These are phyloP conservation scores for Cercospora citrullina DNA, from an alignment of 2,329 filamentous ascomycete genomes.

Conservation along the genomic window DNA sequence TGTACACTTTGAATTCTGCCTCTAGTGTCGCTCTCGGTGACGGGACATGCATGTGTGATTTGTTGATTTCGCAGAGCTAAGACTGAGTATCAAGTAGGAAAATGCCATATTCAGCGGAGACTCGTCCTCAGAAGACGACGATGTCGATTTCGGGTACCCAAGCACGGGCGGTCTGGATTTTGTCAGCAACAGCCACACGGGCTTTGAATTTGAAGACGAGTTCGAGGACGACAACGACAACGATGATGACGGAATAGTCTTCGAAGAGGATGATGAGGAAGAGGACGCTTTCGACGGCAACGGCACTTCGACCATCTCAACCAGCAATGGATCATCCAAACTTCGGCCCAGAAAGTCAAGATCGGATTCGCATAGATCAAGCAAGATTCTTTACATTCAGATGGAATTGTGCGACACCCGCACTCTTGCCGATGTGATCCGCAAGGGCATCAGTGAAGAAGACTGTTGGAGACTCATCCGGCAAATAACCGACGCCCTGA, in stretches of 20 bases:
- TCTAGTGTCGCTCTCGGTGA: not conserved
- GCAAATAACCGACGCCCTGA: constrained; percentile 85
- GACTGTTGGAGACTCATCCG: constrained; percentile 89
- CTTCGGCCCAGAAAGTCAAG: constrained; percentile 45
- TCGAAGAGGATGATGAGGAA: constrained; percentile 40
- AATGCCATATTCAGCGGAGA: not conserved
- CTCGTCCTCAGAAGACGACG: constrained; percentile 48
- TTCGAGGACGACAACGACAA: constrained; percentile 48
- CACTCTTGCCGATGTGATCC: constrained; percentile 85
- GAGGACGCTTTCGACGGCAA: constrained; percentile 44
- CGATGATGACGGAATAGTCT: constrained; percentile 47
- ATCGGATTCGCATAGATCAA: constrained; percentile 53
- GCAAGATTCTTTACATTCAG: constrained; percentile 87
- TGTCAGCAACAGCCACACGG: constrained; percentile 79
- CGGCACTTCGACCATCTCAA: constrained; percentile 32
- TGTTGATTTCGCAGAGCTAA: not conserved
- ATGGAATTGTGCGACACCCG: constrained; percentile 98
- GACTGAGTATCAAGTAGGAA: constrained; percentile 1
- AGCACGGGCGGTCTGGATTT: constrained; percentile 87
- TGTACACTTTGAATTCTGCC: not conserved
- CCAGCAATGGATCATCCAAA: not conserved
- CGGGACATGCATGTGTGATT: not conserved
- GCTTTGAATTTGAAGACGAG: constrained; percentile 74
- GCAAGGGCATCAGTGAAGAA: constrained; percentile 69
- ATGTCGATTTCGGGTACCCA: constrained; percentile 58